A percentile compares a stretch with the other conserved stretches of the same genome.
These are phyloP conservation scores for Inga laurina DNA, from an alignment of 306 rosid genomes.

Conservation along the genomic window DNA sequence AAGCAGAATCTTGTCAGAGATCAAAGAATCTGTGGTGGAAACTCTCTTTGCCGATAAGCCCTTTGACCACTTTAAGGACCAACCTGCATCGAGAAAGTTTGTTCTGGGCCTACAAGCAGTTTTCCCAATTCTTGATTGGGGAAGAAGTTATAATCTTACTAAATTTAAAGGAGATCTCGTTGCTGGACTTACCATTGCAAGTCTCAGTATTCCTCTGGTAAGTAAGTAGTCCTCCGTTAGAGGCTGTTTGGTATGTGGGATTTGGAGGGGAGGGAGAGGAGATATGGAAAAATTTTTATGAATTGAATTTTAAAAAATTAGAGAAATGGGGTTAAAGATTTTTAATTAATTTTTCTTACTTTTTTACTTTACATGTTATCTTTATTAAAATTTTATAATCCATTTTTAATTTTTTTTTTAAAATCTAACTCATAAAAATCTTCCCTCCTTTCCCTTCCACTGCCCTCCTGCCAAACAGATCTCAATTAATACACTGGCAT, in stretches of 20 bases:
- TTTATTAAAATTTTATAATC: no score
- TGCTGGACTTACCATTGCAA: conserved; percentile 77
- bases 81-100: conserved; percentile 35
- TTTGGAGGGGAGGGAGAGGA: no score
- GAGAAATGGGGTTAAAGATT: no score
- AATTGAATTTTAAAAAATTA: no score
- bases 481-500: background rate
- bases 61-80: conserved; percentile 46
- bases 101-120: conserved; percentile 44
- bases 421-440: no score
- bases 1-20: conserved; percentile 38
- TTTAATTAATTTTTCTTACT: no score
- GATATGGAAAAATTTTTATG: no score
- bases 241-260: no score
- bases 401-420: no score
- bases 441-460: no score
- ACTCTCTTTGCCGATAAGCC: conserved; percentile 60
- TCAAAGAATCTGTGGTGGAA: conserved; percentile 34
- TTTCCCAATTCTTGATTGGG: conserved; percentile 70
- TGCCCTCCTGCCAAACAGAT: no score
- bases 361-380: no score
- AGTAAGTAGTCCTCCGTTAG: background rate
- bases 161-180: conserved; percentile 62
- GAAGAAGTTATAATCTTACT: conserved; percentile 38
- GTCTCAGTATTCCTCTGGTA: conserved; percentile 84